Percentiles rank a stretch among this genome's conserved stretches.
Evolutionary conservation across 2,329 filamentous ascomycete species (phyloP).

Genomic region (Incumbomyces delicatus): DNA sequence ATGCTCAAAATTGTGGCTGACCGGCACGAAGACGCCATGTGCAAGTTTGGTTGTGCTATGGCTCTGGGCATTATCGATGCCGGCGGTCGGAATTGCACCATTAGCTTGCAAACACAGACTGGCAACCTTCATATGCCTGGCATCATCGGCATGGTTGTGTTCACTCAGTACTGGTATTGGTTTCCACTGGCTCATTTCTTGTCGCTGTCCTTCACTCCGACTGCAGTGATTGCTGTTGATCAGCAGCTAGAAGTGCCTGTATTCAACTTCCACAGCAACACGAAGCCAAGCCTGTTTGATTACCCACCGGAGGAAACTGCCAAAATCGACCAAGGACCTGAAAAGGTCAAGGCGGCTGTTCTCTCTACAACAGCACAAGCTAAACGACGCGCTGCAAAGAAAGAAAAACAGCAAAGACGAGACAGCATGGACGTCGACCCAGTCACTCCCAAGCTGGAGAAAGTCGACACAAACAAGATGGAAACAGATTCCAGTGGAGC

Average conservation of each 20-base stretch:
- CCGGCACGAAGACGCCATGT: conserved; percentile 97
- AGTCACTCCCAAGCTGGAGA: conserved; percentile 57
- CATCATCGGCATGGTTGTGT: conserved; percentile 95
- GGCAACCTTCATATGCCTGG: conserved; percentile 98
- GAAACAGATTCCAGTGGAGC: conserved; percentile 68
- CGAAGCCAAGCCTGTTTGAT: conserved; percentile 89
- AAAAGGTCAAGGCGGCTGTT: conserved; percentile 89
- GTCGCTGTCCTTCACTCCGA: conserved; percentile 91
- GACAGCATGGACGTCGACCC: conserved; percentile 97
- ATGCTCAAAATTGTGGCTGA: conserved; percentile 90
- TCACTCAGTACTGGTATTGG: conserved; percentile 99
- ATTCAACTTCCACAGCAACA: conserved; percentile 94
- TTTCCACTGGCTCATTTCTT: conserved; percentile 98
- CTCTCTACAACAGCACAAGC: conserved; percentile 95
- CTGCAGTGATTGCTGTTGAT: conserved; percentile 88
- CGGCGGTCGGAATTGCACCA: conserved; percentile 95
- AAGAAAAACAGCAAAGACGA: conserved; percentile 63
- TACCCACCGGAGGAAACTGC: conserved; percentile 95
- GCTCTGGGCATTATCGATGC: conserved; percentile 96
- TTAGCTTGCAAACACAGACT: conserved; percentile 92
- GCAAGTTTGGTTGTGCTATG: conserved; percentile 91
- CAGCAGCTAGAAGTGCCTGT: conserved; percentile 85
- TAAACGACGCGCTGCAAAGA: conserved; percentile 86
- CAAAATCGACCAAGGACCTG: conserved; percentile 85
- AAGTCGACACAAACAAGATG: conserved; percentile 25